Conservation (phyloP, 768 basidiomycete genomes). For the Boletales sp. region DNA sequence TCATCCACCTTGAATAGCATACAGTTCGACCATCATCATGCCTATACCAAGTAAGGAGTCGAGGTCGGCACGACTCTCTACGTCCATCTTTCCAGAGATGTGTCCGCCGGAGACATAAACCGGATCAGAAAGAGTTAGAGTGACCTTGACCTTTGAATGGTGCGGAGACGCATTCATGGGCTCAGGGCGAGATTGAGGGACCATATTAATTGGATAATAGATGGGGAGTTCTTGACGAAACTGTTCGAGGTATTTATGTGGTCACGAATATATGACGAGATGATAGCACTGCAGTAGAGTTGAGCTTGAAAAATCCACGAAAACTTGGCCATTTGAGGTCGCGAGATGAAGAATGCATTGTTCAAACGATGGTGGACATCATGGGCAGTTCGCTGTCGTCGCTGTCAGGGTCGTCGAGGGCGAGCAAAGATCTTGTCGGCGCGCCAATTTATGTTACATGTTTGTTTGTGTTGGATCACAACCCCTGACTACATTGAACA, state of each 20-base stretch:
- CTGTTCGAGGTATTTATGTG: no score
- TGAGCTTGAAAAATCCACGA: no score
- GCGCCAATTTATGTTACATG: neutral
- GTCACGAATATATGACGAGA: no score
- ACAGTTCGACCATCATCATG: conserved; percentile 73
- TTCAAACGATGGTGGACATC: conserved; percentile 18
- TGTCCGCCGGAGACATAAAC: no score
- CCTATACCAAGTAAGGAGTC: conserved; percentile 65
- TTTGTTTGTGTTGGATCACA: conserved; percentile 18
- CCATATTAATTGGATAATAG: no score
- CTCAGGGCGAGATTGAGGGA: no score
- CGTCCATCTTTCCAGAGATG: conserved; percentile 61
- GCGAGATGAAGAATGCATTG: neutral
- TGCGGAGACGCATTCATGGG: no score
- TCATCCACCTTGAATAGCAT: conserved; percentile 61
- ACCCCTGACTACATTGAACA: no score
- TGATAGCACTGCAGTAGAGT: no score
- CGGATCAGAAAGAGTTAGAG: no score
- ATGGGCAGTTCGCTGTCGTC: conserved; percentile 8
- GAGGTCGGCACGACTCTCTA: conserved; percentile 72
- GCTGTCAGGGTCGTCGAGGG: neutral
- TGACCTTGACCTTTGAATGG: no score
- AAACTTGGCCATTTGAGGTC: conserved; percentile 12
- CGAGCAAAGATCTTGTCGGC: neutral
- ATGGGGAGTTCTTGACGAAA: no score